Evolutionary conservation across 352 stramenopile genomes (phyloP).

Genomic region (Globisporangium iwayamae): DNA sequence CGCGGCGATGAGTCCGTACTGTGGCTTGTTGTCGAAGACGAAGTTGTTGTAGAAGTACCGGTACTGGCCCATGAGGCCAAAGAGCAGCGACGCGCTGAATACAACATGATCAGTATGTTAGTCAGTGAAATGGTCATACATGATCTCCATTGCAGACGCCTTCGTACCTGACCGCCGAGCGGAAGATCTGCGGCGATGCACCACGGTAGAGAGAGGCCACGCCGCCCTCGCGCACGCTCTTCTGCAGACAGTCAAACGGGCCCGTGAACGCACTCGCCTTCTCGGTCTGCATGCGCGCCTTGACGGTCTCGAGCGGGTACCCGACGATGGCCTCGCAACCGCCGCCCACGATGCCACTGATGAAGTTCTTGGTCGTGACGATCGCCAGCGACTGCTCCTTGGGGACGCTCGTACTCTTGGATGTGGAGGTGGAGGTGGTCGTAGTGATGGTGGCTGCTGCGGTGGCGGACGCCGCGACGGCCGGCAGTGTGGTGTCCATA

Average conservation of each 20-base stretch:
- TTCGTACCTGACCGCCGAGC: slow-evolving; percentile 52
- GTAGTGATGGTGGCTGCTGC: background rate
- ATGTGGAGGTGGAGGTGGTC: background rate
- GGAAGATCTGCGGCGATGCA: slow-evolving; percentile 65
- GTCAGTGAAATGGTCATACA: background rate
- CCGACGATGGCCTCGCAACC: slow-evolving; percentile 57
- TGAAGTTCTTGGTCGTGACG: slow-evolving; percentile 59
- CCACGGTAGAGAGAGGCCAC: slow-evolving; percentile 60
- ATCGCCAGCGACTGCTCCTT: slow-evolving; percentile 38
- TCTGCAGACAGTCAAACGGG: slow-evolving; percentile 49
- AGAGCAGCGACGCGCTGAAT: slow-evolving; percentile 55
- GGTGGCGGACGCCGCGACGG: slow-evolving; percentile 6
- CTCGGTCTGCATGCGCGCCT: slow-evolving; percentile 69
- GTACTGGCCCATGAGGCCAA: slow-evolving; percentile 75
- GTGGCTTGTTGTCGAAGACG: slow-evolving; percentile 48
- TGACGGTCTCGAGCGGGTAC: slow-evolving; percentile 67
- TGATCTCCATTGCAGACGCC: background rate
- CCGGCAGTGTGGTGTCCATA: slow-evolving; percentile 19
- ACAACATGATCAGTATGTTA: background rate
- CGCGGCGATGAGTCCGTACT: slow-evolving; percentile 46
- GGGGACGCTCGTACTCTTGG: background rate
- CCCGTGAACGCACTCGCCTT: slow-evolving; percentile 34
- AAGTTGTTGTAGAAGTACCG: slow-evolving; percentile 66
- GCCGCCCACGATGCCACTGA: slow-evolving; percentile 53
- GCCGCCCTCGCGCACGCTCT: slow-evolving; percentile 51